Evolutionary conservation across 208 protist genomes (phyloP), one percentile per base, ranked within the genome.

Genomic region (Crithidia expoeki): DNA sequence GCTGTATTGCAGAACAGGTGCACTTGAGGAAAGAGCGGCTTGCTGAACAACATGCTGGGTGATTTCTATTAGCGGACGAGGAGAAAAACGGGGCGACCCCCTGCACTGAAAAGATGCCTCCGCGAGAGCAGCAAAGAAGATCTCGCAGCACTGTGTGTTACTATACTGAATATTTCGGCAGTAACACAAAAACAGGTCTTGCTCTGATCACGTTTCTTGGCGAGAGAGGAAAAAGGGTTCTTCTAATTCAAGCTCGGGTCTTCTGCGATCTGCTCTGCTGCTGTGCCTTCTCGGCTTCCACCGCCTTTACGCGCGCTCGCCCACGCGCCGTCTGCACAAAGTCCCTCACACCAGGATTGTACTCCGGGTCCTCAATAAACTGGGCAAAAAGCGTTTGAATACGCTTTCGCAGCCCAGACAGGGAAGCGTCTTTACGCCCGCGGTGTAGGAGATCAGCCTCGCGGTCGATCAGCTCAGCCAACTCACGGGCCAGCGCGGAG

Each of bases 361-460:
- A 98, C 79, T 97, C 87, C 25, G 98, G 97, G 19, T 93, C 96
- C 60, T 97, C 86, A 49, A 97, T 89, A 74, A 99, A 99, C 60
- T 95, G 88, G 25, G 96, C 85, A 74, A 99, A 98, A 14, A 98
- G 74, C 49, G 92, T 84, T 42, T 80, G 74, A 52, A 98, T 86
- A 30, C 97, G 93, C 33, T 86, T 80, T 7, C 97, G 92, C 40
- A 98, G 86, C 6, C 84, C 93, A 6, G 74, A 66, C 60, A 93
- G 75, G 11, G 83, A 90, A 50, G 75, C 80, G 42, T 85, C 80
- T 23, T 71, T 85, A n/a, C 89, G 81, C 9, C 97, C 97, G 25
- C 98, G 87, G 50, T 98, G 90, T 21, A 99, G 79, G 59, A 99
- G 67, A 72, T 99, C 97, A 0, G 95, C 96, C 83, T 99, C 98